phyloP scores from a whole-genome alignment of 163 green algal genomes.

The Trebouxia gelatinosa region DNA sequence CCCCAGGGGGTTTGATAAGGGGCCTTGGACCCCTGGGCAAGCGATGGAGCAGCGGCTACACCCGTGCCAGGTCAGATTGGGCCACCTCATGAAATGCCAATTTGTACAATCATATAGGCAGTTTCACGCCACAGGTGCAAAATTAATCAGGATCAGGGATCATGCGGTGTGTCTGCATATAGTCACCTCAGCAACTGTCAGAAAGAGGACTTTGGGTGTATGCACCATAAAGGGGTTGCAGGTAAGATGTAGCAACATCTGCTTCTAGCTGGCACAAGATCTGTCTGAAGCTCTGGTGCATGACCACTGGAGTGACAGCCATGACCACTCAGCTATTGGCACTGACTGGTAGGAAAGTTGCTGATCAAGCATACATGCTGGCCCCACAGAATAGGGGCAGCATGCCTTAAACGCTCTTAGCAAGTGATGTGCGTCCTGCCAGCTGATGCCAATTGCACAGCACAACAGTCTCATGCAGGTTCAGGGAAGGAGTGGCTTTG shows the following conservation, averaged over 20 bases:
- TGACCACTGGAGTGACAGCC: not conserved
- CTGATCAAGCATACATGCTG: not conserved
- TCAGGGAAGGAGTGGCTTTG: slow-evolving; percentile 53
- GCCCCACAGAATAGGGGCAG: not conserved
- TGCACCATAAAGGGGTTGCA: no score
- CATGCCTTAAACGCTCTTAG: not conserved
- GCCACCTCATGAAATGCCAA: not conserved
- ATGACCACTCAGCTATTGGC: not conserved
- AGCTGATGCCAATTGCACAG: not conserved
- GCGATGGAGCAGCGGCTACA: slow-evolving; percentile 59
- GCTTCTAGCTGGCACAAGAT: no score
- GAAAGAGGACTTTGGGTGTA: no score
- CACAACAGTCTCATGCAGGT: slow-evolving; percentile 28
- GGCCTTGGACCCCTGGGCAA: slow-evolving; percentile 70
- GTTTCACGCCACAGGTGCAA: no score
- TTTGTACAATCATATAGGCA: not conserved
- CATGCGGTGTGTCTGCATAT: not conserved
- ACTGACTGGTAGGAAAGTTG: not conserved
- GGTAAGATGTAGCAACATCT: no score
- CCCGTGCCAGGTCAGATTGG: slow-evolving; percentile 42
- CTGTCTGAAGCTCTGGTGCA: no score
- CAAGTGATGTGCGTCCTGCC: not conserved
- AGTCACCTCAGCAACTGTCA: not conserved
- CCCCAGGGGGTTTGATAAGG: slow-evolving; percentile 71
- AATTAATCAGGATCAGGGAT: not conserved